Evolutionary conservation across 306 rosid genomes (phyloP).

Genomic region (Sesbania bispinosa): DNA sequence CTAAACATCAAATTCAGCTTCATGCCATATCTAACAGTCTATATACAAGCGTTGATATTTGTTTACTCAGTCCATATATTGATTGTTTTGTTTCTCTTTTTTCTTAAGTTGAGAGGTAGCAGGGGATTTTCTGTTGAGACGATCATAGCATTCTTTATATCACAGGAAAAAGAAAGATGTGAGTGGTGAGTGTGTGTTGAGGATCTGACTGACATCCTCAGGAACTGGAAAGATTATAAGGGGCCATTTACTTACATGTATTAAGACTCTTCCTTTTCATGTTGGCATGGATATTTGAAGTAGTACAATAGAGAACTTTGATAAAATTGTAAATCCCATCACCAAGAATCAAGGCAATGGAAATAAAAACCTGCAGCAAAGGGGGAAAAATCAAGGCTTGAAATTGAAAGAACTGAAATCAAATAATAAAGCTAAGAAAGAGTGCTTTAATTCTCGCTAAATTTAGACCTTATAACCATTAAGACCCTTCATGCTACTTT

Average conservation of each 20-base stretch:
- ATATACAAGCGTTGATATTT: too few species aligned
- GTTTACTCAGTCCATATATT: too few species aligned
- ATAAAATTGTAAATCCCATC: constrained; percentile 86
- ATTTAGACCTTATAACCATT: constrained; percentile 76
- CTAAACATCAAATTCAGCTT: background rate
- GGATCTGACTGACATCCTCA: background rate
- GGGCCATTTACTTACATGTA: constrained; percentile 40
- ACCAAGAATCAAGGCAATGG: constrained; percentile 84
- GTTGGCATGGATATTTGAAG: constrained; percentile 45
- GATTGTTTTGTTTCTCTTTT: too few species aligned
- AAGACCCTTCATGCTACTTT: constrained; percentile 89
- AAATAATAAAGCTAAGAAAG: background rate
- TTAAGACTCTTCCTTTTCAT: constrained; percentile 39
- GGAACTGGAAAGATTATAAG: background rate
- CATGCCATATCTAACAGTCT: too few species aligned
- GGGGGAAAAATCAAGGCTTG: constrained; percentile 14
- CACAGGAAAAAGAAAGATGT: too few species aligned
- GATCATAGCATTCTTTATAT: too few species aligned
- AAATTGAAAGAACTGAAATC: background rate
- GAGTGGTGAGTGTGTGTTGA: too few species aligned
- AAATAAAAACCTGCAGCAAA: constrained; percentile 66
- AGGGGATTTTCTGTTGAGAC: too few species aligned
- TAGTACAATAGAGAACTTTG: constrained; percentile 54
- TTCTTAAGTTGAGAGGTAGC: too few species aligned
- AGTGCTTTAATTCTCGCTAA: background rate